Base-by-base conservation (phyloP, 495 filamentous ascomycete species). In the Tuber borchii region DNA sequence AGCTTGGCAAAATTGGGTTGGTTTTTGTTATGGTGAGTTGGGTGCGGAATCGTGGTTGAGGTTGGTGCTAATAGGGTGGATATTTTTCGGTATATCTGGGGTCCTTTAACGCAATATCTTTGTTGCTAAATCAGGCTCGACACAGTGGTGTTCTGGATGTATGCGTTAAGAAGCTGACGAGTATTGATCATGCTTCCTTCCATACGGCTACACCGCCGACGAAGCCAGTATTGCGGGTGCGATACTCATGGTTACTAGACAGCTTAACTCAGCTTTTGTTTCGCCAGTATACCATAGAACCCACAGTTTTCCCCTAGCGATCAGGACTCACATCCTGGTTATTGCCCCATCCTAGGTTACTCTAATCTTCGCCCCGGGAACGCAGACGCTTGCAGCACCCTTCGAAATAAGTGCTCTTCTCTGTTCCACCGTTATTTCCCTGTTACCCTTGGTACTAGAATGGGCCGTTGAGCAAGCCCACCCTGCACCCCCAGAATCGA, bases 81-180 rank as follows among this genome's bases (percentile, higher is more conserved):
- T n/a, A 79, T 71, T 99, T 95, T 85, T 84, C 88, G 70, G 83
- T 94, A 82, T 97, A 95, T 85, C 92, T 97, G 76, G 93, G 90
- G 68, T 91, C 94, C 86, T 99, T 99, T 88, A 97, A 97, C 87
- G 90, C 90, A 83, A 85, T 93, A 80, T 96, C 94, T 70, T 92
- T 92, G 20, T 89, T 98, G 7, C 86, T 98, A 1, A 96, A 94
- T 86, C 94, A 97, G 72, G 77, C 78, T 45, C 16, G 77, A n/a
- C n/a, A 61, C 51, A 22, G 2, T 0, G 5, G n/a, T 61, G 51
- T 40, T 8, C 6, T 20, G 20, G 2, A 72, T 20, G 44, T 34
- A 61, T 31, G n/a, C 39, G 10, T 56, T 40, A 2, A 8, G 5
- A 37, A n/a, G 26, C 73, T 65, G 34, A 40, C 20, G 26, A 14